Evolutionary conservation across 257 asterid species (phyloP).

Genomic region (Solanum pimpinellifolium): DNA sequence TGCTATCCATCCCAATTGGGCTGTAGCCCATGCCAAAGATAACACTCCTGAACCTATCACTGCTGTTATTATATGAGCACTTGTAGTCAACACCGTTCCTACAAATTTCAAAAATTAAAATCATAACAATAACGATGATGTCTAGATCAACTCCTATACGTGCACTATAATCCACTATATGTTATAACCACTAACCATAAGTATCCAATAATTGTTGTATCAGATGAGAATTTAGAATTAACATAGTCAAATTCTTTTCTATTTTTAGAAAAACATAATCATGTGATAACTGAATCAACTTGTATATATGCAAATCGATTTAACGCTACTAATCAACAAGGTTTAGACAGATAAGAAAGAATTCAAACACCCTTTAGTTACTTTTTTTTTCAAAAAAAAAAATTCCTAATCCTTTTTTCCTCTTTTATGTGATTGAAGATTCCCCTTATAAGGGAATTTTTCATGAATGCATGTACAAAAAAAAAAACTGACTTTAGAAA

Average conservation of each 20-base stretch:
- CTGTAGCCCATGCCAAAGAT: conserved; percentile 71
- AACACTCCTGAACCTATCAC: conserved; percentile 78
- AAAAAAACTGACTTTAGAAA: neutral
- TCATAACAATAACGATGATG: neutral
- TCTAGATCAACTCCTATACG: neutral
- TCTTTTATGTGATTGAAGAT: neutral
- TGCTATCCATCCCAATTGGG: conserved; percentile 69
- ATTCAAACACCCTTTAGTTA: conserved; percentile 18
- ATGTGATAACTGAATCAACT: neutral
- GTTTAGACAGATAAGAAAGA: neutral
- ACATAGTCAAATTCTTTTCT: neutral
- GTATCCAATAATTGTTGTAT: neutral
- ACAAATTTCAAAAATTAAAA: neutral
- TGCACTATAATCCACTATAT: neutral
- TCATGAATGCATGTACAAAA: neutral
- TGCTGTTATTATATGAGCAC: conserved; percentile 61
- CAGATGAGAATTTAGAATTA: neutral
- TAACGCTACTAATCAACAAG: neutral
- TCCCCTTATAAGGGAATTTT: neutral
- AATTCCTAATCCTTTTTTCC: neutral
- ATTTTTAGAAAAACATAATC: neutral
- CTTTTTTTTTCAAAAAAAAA: neutral
- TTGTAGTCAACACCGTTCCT: conserved; percentile 44
- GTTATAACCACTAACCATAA: neutral
- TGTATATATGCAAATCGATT: neutral